Conservation (phyloP, 345 rosid species). For the Raphanus sativus region DNA sequence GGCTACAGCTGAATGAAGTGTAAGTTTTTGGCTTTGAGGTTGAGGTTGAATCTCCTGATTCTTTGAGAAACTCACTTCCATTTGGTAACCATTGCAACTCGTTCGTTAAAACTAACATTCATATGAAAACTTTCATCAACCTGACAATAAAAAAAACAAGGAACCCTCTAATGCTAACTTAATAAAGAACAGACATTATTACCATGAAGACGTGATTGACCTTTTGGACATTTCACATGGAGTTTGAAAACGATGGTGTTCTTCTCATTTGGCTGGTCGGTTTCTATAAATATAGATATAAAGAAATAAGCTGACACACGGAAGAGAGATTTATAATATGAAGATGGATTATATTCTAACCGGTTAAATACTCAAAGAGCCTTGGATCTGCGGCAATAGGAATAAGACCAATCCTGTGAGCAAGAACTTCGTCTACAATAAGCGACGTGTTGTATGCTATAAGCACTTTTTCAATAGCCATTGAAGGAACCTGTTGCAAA, state of each 20-base stretch:
- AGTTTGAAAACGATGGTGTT: constrained; percentile 94
- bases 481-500: constrained; percentile 72
- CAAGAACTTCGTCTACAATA: constrained; percentile 88
- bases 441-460: constrained; percentile 86
- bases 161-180: constrained; percentile 1
- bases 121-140: not conserved
- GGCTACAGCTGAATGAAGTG: constrained; percentile 69
- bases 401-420: constrained; percentile 92
- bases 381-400: constrained; percentile 84
- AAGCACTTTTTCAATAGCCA: constrained; percentile 94
- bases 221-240: constrained; percentile 57
- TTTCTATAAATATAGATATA: constrained; percentile 45
- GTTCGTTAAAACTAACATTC: constrained; percentile 72
- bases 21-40: constrained; percentile 63
- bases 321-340: too few relatives aligned
- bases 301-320: not conserved
- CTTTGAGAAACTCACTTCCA: constrained; percentile 78
- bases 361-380: constrained; percentile 83
- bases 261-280: constrained; percentile 78
- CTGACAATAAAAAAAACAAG: not conserved
- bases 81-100: constrained; percentile 80
- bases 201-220: constrained; percentile 61
- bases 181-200: constrained; percentile 28
- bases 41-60: constrained; percentile 45
- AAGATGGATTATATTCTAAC: constrained; percentile 34